These are phyloP conservation scores for Lanmaoa pseudosensibilis DNA, from an alignment of 768 basidiomycete species.

Conservation along the genomic window DNA sequence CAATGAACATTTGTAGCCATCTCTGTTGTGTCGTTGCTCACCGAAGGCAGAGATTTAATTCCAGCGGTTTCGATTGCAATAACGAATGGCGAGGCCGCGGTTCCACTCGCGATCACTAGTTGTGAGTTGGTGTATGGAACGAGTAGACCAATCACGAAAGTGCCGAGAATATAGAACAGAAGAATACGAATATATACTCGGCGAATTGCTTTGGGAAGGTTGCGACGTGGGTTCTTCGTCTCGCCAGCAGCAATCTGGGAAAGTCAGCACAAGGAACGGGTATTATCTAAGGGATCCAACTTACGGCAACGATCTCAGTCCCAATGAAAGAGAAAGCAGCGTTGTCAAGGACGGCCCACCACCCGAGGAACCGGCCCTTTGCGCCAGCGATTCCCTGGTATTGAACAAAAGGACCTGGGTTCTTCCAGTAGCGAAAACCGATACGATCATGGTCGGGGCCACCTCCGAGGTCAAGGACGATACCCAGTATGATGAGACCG, in stretches of 20 bases:
- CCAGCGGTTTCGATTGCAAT: slow-evolving; percentile 85
- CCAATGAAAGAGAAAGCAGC: slow-evolving; percentile 94
- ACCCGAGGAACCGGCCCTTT: slow-evolving; percentile 75
- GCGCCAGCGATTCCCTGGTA: slow-evolving; percentile 60
- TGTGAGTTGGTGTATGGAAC: slow-evolving; percentile 67
- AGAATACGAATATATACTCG: slow-evolving; percentile 77
- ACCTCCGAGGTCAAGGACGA: slow-evolving; percentile 84
- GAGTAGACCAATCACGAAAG: slow-evolving; percentile 77
- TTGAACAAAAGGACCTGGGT: slow-evolving; percentile 88
- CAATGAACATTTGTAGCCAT: neutral
- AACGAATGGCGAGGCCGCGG: slow-evolving; percentile 83
- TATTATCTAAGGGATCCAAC: slow-evolving; percentile 26
- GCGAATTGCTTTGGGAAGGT: slow-evolving; percentile 56
- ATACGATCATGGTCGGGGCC: slow-evolving; percentile 77
- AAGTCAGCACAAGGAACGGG: slow-evolving; percentile 1
- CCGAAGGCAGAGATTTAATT: slow-evolving; percentile 81
- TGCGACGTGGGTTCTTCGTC: slow-evolving; percentile 80
- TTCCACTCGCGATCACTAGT: slow-evolving; percentile 53
- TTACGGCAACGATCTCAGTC: slow-evolving; percentile 89
- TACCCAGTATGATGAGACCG: slow-evolving; percentile 67
- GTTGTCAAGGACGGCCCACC: slow-evolving; percentile 72
- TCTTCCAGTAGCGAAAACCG: slow-evolving; percentile 67
- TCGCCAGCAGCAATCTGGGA: slow-evolving; percentile 82
- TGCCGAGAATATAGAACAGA: slow-evolving; percentile 71
- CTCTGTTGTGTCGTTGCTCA: slow-evolving; percentile 36